Evolutionary conservation across 2,329 filamentous ascomycete genomes (phyloP).

Genomic region (Aspergillus carbonarius): DNA sequence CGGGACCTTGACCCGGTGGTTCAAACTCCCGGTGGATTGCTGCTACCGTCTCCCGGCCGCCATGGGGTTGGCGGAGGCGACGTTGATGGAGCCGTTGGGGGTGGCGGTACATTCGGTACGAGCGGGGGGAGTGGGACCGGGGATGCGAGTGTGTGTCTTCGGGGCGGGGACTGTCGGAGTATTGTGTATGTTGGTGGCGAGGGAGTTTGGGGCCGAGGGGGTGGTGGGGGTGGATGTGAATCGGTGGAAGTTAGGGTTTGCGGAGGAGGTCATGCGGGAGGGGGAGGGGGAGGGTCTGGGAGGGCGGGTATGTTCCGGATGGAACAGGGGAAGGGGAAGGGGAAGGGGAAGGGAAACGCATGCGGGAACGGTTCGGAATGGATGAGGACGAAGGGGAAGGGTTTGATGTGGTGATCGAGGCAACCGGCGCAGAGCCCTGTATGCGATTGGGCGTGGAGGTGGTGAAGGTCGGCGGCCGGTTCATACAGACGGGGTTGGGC

Average conservation of each 20-base stretch:
- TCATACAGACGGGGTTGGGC: slow-evolving; percentile 39
- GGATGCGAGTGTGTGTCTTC: slow-evolving; percentile 50
- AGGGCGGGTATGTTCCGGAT: not conserved
- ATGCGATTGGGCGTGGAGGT: slow-evolving; percentile 47
- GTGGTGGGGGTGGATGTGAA: slow-evolving; percentile 53
- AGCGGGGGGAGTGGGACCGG: slow-evolving; percentile 39
- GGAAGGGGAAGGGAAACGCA: not conserved
- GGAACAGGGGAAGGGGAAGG: not conserved
- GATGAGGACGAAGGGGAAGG: slow-evolving; percentile 28
- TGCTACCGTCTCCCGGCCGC: slow-evolving; percentile 39
- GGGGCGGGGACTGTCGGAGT: slow-evolving; percentile 82
- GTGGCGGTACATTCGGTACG: slow-evolving; percentile 49
- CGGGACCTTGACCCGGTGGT: slow-evolving; percentile 41
- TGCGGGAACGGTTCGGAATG: not conserved
- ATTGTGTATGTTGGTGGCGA: slow-evolving; percentile 77
- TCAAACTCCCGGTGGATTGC: slow-evolving; percentile 39
- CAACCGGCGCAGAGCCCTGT: slow-evolving; percentile 45
- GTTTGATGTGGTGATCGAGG: slow-evolving; percentile 43
- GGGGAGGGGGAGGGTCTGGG: not conserved
- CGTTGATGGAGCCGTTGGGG: slow-evolving; percentile 50
- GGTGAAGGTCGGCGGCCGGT: slow-evolving; percentile 29
- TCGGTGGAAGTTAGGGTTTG: not conserved
- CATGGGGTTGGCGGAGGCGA: slow-evolving; percentile 44
- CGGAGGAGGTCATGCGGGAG: not conserved
- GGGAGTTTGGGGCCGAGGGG: slow-evolving; percentile 73